A percentile compares a stretch with the other conserved stretches of the same genome.
phyloP scores from a whole-genome alignment of 495 filamentous ascomycete species.

The Hypoxylon lenormandii region DNA sequence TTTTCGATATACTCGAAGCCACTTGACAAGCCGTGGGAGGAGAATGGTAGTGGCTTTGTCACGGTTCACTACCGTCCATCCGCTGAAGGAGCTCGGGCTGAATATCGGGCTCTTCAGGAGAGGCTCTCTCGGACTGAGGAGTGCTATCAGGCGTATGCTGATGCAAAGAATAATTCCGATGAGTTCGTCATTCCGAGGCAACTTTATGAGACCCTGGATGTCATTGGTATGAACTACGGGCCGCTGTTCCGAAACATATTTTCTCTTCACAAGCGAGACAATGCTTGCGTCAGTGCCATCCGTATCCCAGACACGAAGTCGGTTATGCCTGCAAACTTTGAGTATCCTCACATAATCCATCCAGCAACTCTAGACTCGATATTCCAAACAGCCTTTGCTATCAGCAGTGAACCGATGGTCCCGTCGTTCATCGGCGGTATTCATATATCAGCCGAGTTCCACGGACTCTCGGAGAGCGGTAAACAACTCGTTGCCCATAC shows the following conservation, averaged over 20 bases:
- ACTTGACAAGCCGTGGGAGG: slow-evolving; percentile 41
- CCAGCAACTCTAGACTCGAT: slow-evolving; percentile 56
- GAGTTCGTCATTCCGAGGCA: slow-evolving; percentile 38
- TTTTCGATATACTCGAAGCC: slow-evolving; percentile 51
- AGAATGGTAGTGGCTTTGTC: slow-evolving; percentile 46
- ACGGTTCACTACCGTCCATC: slow-evolving; percentile 35
- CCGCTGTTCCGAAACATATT: slow-evolving; percentile 57
- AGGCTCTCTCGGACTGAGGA: not conserved
- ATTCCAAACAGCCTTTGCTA: slow-evolving; percentile 46
- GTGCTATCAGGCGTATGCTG: slow-evolving; percentile 9
- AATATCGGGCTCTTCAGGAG: slow-evolving; percentile 1
- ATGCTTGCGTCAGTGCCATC: slow-evolving; percentile 32
- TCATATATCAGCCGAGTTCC: slow-evolving; percentile 28
- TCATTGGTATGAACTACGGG: slow-evolving; percentile 61
- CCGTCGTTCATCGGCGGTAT: slow-evolving; percentile 42
- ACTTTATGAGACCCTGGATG: slow-evolving; percentile 51
- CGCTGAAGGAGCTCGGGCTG: not conserved
- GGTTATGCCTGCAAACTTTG: slow-evolving; percentile 58
- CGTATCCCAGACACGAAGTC: slow-evolving; percentile 55
- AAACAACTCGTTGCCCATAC: slow-evolving; percentile 21
- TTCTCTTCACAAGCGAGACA: slow-evolving; percentile 24
- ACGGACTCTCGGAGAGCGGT: slow-evolving; percentile 15
- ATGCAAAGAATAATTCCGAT: slow-evolving; percentile 30
- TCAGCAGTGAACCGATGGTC: slow-evolving; percentile 41
- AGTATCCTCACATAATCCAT: slow-evolving; percentile 58